Percentiles rank a stretch among this genome's conserved stretches.
Evolutionary conservation across 2,329 filamentous ascomycete genomes (phyloP).

Genomic region (Pseudogymnoascus sp.): DNA sequence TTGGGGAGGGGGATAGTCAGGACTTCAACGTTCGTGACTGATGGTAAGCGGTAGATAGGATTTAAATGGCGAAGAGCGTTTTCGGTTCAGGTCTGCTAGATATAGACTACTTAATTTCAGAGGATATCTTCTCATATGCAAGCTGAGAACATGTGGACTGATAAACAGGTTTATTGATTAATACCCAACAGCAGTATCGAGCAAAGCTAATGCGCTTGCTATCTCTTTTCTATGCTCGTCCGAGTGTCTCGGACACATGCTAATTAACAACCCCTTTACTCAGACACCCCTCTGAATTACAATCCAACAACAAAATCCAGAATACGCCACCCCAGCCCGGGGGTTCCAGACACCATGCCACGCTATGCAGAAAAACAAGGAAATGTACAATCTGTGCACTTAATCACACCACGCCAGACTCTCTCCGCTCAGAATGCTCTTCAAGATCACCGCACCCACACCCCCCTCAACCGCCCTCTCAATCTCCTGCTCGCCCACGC

Average conservation of each 20-base stretch:
- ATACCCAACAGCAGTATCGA: background rate
- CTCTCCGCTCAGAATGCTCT: constrained; percentile 50
- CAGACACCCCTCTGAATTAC: background rate
- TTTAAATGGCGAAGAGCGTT: background rate
- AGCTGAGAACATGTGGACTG: background rate
- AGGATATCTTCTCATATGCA: background rate
- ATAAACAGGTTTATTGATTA: background rate
- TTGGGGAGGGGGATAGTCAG: background rate
- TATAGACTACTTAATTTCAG: constrained; percentile 6
- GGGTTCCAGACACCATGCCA: background rate
- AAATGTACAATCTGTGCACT: background rate
- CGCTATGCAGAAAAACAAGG: background rate
- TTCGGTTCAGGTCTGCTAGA: background rate
- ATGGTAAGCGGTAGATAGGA: background rate
- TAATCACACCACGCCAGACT: constrained; percentile 4
- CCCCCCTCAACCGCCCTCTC: constrained; percentile 57
- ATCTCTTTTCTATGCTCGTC: background rate
- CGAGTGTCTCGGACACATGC: background rate
- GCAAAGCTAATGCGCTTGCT: background rate
- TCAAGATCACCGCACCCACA: constrained; percentile 52
- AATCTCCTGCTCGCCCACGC: constrained; percentile 73
- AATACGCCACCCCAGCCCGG: background rate
- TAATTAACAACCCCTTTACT: background rate
- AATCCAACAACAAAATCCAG: constrained; percentile 3
- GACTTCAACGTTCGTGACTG: constrained; percentile 4